A percentile compares a stretch with the other conserved stretches of the same genome.
phyloP scores from a whole-genome alignment of 2,329 filamentous ascomycete species.

The Tolypocladium pustulatum region DNA sequence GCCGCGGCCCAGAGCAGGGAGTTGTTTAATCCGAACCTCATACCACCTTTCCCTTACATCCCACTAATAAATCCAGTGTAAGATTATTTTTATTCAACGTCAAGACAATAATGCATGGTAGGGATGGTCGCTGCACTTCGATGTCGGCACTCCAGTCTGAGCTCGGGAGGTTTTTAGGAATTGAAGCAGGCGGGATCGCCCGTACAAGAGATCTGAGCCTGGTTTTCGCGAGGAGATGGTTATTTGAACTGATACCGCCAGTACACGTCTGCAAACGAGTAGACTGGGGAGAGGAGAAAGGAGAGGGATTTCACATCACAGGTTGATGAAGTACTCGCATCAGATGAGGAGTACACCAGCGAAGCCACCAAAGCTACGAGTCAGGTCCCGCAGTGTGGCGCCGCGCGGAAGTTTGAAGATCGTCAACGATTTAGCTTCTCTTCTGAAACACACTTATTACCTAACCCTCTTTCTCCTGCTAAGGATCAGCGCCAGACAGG shows the following conservation, averaged over 20 bases:
- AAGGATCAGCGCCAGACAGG: no score
- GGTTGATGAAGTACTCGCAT: background rate
- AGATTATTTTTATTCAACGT: no score
- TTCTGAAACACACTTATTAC: background rate
- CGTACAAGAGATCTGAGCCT: background rate
- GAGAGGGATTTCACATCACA: background rate
- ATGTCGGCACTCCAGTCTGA: background rate
- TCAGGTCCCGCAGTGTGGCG: background rate
- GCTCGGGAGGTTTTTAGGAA: background rate
- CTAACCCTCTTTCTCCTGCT: no score
- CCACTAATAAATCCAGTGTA: no score
- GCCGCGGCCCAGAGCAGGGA: background rate
- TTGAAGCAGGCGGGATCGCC: background rate
- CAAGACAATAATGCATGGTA: background rate
- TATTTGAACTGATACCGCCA: background rate
- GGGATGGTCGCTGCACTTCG: background rate
- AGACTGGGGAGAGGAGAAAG: background rate
- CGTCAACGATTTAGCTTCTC: background rate
- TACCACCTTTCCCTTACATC: no score
- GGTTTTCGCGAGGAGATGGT: background rate
- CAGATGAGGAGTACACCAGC: background rate
- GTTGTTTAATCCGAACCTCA: background rate
- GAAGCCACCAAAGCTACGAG: background rate
- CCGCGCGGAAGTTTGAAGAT: background rate
- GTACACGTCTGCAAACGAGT: background rate